Evolutionary conservation across 305 asterid species (phyloP), one percentile per base, ranked within the genome.

Genomic region (Coffea humblotiana): DNA sequence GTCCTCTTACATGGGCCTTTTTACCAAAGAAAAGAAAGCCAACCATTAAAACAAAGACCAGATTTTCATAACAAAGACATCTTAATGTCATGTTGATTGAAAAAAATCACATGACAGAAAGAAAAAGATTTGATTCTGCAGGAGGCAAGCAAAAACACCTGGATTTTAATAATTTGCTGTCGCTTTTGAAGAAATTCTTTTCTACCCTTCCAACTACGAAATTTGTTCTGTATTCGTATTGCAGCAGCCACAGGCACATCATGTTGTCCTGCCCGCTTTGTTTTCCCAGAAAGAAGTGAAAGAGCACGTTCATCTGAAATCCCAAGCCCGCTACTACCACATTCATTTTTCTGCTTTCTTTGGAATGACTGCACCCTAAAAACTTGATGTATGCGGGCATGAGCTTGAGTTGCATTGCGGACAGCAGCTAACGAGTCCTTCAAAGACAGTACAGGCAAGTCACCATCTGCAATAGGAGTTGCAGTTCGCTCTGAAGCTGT

Each of bases 1-100:
- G 97, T 77, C 98, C 99, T 86, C 99, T 93, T 67, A 96, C 97
- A 81, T 92, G 98, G 73, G 99, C 99, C 99, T 96, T 86, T 85
- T 72, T 37, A 29, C 78, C 67, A 72, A 47, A 67, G 64, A 70
- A 72, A 47, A 67, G 64, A 86, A 77, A 54, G 32, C 35, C 77
- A 83, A 81, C 78, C 48, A 82, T 85, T 71, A 85, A 82, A 80
- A 71, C 72, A 54, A 77, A 80, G 68, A 21, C 52, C 76, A 71
- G 51, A 75, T 84, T 13, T 77, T 51, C 49, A 65, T 43, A 35
- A 47, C 78, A 65, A 66, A 77, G 56, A 51, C 15, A 80, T 52
- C 37, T 9, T 43, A 32, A 14, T 29, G 54, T 73, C 4, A 64
- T 13, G 47, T 49, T n/a, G 48, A 40, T 54, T 27, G 49, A 64